Evolutionary conservation across 75 land plant genomes (phyloP), one percentile per base, ranked within the genome.

Genomic region (Cryptomeria japonica): DNA sequence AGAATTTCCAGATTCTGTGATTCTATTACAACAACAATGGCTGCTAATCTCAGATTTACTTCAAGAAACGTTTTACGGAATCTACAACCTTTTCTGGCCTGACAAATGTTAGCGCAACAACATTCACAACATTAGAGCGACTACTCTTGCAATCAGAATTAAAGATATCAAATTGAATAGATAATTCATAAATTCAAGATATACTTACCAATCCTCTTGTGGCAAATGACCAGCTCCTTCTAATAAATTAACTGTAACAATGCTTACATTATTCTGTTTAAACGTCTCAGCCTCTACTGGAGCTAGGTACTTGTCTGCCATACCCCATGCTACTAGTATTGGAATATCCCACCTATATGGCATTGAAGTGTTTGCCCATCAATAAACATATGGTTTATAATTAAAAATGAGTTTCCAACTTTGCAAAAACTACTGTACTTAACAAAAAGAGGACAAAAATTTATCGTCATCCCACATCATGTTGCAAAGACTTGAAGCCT

Each of bases 181-280:
- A 68, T n/a, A 46, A 82, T 19, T 77, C 13, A 58, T 16, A 75
- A 19, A n/a, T 72, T 51, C 39, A 87, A 34, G 68, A 58, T 80
- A 34, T 36, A 87, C 46, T 88, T 94, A 95, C 99, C 99, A 98
- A 88, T 98, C 99, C 92, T 98, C 99, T 76, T 98, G 99, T 32
- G 99, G 99, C 97, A 98, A 92, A 88, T 98, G 99, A 37, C 99
- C 99, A 73, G 96, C 99, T 32, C 99, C 99, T 87, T 93, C 95
- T 28, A 98, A 92, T 83, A 93, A 47, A 85, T 92, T 92, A 44
- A 95, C 88, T 51, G 91, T 82, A 12, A 97, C 87, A 15, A 78
- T 28, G 51, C 53, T 87, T 19, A 97, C 92, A 86, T 98, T 98
- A 73, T 75, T 89, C 75, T 97, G 95, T 83, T 92, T 91, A 88